phyloP scores from a whole-genome alignment of 441 rosid species.

The Euphorbia celastroides region DNA sequence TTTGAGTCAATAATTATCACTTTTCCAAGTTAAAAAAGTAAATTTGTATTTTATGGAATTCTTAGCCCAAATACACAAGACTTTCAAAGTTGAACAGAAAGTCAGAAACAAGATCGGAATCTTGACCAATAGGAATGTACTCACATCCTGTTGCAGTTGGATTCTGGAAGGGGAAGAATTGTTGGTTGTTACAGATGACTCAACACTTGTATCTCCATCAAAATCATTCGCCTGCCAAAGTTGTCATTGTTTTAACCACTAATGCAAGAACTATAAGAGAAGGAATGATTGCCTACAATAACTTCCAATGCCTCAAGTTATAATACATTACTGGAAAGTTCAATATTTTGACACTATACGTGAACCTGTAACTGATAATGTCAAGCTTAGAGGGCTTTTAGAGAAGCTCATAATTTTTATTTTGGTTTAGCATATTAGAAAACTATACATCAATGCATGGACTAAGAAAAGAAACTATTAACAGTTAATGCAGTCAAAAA shows the following conservation, averaged over 20 bases:
- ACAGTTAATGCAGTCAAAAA: not conserved
- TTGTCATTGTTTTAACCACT: not conserved
- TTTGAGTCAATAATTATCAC: not conserved
- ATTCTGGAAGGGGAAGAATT: constrained; percentile 43
- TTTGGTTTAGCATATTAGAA: not conserved
- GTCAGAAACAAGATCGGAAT: constrained; percentile 5
- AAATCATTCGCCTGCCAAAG: constrained; percentile 36
- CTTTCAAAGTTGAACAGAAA: constrained; percentile 4
- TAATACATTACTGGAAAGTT: not conserved
- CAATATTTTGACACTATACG: not conserved
- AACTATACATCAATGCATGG: not conserved
- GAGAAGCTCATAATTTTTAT: not conserved
- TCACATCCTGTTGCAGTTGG: constrained; percentile 79
- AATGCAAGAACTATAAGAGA: not conserved
- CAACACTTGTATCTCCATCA: constrained; percentile 28
- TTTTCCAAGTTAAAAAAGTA: not conserved
- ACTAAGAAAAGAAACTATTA: not conserved
- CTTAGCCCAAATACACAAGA: not conserved
- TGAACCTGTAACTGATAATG: not conserved
- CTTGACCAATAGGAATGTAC: constrained; percentile 18
- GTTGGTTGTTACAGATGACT: constrained; percentile 28
- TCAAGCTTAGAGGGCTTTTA: constrained; percentile 7
- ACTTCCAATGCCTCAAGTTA: not conserved
- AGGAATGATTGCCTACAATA: not conserved
- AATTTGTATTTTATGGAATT: too few relatives aligned